phyloP scores from a whole-genome alignment of 2,329 filamentous ascomycete genomes.

The Diplodia intermedia region DNA sequence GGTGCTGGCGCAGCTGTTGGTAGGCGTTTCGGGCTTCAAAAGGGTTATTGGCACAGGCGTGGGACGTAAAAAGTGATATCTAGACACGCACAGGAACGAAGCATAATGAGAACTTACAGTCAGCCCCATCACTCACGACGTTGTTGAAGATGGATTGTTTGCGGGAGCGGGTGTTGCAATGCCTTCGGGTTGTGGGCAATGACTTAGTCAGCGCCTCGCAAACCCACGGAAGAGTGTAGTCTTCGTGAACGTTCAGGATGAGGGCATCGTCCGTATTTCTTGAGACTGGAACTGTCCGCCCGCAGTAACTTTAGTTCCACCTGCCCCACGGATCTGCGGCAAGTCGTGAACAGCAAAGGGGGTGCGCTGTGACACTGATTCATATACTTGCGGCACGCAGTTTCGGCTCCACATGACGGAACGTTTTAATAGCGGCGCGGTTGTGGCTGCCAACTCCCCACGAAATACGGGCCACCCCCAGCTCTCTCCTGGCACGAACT shows the following conservation, averaged over 20 bases:
- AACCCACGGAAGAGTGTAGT: not conserved
- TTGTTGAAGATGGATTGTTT: not conserved
- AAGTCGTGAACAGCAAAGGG: not conserved
- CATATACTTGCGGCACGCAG: not conserved
- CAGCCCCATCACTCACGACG: not conserved
- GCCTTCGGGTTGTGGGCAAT: not conserved
- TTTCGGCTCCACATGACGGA: constrained; percentile 21
- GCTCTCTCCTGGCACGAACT: not conserved
- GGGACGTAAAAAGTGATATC: constrained; percentile 21
- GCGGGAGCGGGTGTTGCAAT: not conserved
- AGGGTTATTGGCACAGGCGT: not conserved
- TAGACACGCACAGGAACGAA: constrained; percentile 16
- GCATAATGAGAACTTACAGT: constrained; percentile 1
- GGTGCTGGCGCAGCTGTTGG: constrained; percentile 2
- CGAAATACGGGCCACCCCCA: not conserved
- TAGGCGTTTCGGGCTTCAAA: constrained; percentile 5
- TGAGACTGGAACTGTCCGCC: not conserved
- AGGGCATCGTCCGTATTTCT: constrained; percentile 3
- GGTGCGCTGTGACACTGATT: too few relatives aligned
- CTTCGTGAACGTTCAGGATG: not conserved
- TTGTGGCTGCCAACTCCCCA: too few relatives aligned
- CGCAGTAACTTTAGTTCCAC: not conserved
- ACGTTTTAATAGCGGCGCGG: too few relatives aligned
- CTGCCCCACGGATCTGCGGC: not conserved
- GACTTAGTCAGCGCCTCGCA: not conserved